These are phyloP conservation scores for Chaetomium tenue DNA, from an alignment of 495 filamentous ascomycete genomes.

Conservation along the genomic window DNA sequence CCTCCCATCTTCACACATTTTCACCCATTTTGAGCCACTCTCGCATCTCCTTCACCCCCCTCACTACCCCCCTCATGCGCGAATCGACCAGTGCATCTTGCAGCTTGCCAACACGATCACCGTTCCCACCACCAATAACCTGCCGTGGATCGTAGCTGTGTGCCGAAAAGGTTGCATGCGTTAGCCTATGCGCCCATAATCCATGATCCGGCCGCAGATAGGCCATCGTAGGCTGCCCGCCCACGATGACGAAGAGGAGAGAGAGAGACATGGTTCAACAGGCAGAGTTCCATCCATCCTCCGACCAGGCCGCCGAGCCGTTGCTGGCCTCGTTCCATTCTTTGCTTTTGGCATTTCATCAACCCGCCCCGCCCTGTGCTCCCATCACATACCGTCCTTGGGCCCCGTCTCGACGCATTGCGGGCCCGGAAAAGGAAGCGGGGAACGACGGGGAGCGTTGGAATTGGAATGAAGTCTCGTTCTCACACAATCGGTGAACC, in stretches of 20 bases:
- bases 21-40: too few species aligned
- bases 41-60: background rate
- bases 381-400: slow-evolving; percentile 3
- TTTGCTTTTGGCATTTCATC: slow-evolving; percentile 9
- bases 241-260: background rate
- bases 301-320: slow-evolving; percentile 14
- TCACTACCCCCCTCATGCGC: background rate
- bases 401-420: background rate
- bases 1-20: background rate
- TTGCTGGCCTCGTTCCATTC: slow-evolving; percentile 15
- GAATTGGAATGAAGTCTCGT: slow-evolving; percentile 3
- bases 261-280: slow-evolving; percentile 3
- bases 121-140: slow-evolving; percentile 2
- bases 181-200: slow-evolving; percentile 4
- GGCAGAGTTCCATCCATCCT: background rate
- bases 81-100: slow-evolving; percentile 11
- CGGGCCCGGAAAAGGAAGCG: background rate
- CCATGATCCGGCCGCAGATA: slow-evolving; percentile 7
- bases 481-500: slow-evolving; percentile 2
- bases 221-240: background rate
- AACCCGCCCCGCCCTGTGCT: slow-evolving; percentile 16
- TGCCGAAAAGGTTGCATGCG: slow-evolving; percentile 22
- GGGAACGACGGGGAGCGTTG: background rate
- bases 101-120: slow-evolving; percentile 16
- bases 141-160: slow-evolving; percentile 23